Base-by-base conservation (phyloP, 345 rosid genomes). In the Microcos paniculata region DNA sequence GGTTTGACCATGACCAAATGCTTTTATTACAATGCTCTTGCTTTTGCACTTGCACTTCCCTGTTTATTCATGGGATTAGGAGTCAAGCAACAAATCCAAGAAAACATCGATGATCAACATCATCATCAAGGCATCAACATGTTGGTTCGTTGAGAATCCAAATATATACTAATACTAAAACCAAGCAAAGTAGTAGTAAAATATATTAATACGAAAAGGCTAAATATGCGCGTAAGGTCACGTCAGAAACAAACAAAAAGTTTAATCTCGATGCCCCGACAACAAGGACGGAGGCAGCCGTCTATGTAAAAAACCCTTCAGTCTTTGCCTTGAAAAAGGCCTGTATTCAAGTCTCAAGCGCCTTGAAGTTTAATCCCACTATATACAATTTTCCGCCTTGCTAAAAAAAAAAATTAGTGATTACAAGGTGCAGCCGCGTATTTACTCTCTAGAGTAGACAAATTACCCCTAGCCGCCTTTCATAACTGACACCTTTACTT, bases 281-380 rank as follows among this genome's bases (percentile, higher is more conserved):
- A 80, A 31, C 67, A 61, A 63, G 79, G 79, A 80, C 77, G 75
- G 59, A 62, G 45, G n/a, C 70, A 77, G 81, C 77, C 69, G 81
- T 77, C 71, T 6, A 48, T 61, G 26, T 40, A 33, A 63, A 30
- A 19, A 33, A 12, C 35, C 49, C 26, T 49, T 18, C 71, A 76
- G 78, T 33, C 75, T 49, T 70, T 59, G 62, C 80, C 73, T n/a
- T 46, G 77, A 48, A 76, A 73, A 69, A 52, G 76, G 51, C 31
- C 73, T 57, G 70, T 7, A 52, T 21, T 48, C 67, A 40, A 67
- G 71, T 79, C 71, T 26, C 67, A 16, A 52, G 28, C 28, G 71
- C 61, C 61, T 48, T 59, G 31, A 26, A 11, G 35, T 28, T 53
- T 56, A 45, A 15, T 28, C 7, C 24, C 26, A 66, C n/a, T 6